A percentile compares a stretch with the other conserved stretches of the same genome.
These are phyloP conservation scores for Corymbia maculata DNA, from an alignment of 345 rosid genomes.

Conservation along the genomic window DNA sequence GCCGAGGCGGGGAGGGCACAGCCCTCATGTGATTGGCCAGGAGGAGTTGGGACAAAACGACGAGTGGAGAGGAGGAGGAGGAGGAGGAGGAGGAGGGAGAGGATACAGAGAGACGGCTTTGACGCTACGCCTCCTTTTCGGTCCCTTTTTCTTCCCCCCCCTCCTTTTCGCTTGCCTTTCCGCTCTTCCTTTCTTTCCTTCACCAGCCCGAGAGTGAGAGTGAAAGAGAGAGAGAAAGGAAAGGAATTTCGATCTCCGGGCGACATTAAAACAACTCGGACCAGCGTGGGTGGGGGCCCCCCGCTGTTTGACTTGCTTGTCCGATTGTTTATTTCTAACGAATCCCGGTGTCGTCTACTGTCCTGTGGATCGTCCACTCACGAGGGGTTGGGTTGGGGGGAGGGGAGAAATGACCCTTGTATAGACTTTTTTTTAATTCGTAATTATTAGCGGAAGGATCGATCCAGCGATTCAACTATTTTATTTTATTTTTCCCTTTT, in stretches of 20 bases:
- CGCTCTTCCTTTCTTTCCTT: neutral
- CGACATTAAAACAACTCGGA: neutral
- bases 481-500: too few species aligned
- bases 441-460: neutral
- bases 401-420: neutral
- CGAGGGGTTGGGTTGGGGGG: neutral
- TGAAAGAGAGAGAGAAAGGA: neutral
- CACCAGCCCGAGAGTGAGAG: too few species aligned
- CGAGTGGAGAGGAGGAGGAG: neutral
- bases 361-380: neutral
- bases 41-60: neutral
- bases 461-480: neutral
- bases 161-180: neutral
- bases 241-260: neutral
- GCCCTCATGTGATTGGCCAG: neutral
- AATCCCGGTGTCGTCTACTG: neutral
- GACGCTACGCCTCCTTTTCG: neutral
- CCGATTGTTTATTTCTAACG: neutral
- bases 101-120: neutral
- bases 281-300: neutral
- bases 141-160: neutral
- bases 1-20: neutral
- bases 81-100: too few species aligned
- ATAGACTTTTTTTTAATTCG: neutral
- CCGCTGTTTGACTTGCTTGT: neutral